Conservation (phyloP, 164 flowering plant species). For the Magnolia officinalis region DNA sequence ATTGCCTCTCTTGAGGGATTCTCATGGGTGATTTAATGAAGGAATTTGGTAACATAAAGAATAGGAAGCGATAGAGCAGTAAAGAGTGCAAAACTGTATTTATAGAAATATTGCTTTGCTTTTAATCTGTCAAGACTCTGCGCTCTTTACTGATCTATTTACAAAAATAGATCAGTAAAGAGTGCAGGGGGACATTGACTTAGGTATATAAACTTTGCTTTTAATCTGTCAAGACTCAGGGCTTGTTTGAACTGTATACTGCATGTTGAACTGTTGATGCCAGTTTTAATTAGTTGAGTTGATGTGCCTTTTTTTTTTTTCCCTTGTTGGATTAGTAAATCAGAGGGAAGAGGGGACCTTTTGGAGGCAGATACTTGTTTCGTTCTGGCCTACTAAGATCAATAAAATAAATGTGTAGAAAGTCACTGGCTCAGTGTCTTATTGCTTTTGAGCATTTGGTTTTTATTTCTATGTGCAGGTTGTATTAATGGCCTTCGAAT, state of each 20-base stretch:
- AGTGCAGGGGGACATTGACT: too few species aligned
- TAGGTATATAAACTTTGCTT: too few species aligned
- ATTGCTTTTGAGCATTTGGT: neutral
- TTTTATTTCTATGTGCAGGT: slow-evolving; percentile 39
- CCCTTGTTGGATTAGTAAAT: too few species aligned
- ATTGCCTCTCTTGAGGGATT: neutral
- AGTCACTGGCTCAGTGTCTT: neutral
- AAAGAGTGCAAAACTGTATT: neutral
- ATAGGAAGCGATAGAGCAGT: neutral
- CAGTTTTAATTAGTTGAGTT: too few species aligned
- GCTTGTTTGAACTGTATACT: too few species aligned
- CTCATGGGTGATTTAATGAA: neutral
- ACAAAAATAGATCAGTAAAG: too few species aligned
- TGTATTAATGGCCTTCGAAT: slow-evolving; percentile 87
- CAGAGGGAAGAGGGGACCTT: neutral
- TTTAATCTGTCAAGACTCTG: too few species aligned
- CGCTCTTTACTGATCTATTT: too few species aligned
- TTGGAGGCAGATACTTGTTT: neutral
- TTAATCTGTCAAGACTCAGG: too few species aligned
- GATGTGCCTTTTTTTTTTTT: too few species aligned
- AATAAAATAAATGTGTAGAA: neutral
- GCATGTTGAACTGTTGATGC: too few species aligned
- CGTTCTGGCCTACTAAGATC: neutral
- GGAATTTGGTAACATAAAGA: neutral
- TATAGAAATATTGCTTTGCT: neutral